Percentiles rank a stretch among this genome's conserved stretches.
phyloP scores from a whole-genome alignment of 371 early-diverging fungal species.

The Saksenaea oblongispora region DNA sequence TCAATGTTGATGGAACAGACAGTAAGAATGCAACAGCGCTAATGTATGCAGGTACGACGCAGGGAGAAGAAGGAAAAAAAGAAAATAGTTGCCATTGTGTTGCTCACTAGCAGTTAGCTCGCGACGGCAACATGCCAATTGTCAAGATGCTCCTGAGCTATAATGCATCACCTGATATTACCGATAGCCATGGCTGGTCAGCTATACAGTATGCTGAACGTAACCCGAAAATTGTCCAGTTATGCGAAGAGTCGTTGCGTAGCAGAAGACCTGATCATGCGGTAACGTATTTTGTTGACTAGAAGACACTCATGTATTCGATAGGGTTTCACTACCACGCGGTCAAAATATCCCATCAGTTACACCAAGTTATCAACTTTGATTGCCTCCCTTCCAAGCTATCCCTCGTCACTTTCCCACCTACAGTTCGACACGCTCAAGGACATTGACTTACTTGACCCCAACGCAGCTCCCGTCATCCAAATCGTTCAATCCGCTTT shows the following conservation, averaged over 20 bases:
- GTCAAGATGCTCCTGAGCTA: conserved; percentile 59
- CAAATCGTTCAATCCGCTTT: conserved; percentile 52
- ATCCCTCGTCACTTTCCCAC: conserved; percentile 47
- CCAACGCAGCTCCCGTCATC: conserved; percentile 28
- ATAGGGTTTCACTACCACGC: not conserved
- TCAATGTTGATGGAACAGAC: conserved; percentile 69
- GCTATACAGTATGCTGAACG: conserved; percentile 68
- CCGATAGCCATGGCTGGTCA: conserved; percentile 73
- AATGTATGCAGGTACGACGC: conserved; percentile 75
- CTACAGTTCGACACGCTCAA: conserved; percentile 40
- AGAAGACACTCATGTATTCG: not conserved
- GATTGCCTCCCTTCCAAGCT: conserved; percentile 46
- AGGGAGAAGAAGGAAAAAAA: conserved; percentile 2
- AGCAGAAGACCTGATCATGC: conserved; percentile 51
- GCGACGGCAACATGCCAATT: conserved; percentile 68
- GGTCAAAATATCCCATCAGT: conserved; percentile 44
- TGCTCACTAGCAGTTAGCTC: conserved; percentile 36
- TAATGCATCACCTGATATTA: conserved; percentile 61
- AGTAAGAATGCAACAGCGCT: conserved; percentile 74
- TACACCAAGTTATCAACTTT: conserved; percentile 56
- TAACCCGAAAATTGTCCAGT: conserved; percentile 61
- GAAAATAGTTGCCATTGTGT: not conserved
- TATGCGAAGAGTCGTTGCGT: conserved; percentile 60
- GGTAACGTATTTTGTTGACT: conserved; percentile 30
- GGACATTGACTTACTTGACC: conserved; percentile 42